Conservation (phyloP, 208 protist genomes). For the Phytomonas sp. region DNA sequence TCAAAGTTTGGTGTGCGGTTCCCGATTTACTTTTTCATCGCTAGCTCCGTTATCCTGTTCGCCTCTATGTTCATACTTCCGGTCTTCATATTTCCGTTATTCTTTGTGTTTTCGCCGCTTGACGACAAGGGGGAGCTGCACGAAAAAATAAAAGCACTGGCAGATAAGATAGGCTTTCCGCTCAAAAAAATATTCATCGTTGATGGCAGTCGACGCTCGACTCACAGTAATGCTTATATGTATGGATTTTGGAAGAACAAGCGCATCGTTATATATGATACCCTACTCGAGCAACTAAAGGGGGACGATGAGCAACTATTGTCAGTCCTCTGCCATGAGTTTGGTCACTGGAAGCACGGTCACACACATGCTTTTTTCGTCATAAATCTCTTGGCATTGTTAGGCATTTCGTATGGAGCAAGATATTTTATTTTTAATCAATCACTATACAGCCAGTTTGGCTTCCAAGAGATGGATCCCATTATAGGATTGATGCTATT, state of each 20-base stretch:
- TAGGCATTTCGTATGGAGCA: slow-evolving; percentile 52
- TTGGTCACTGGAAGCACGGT: slow-evolving; percentile 81
- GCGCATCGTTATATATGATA: slow-evolving; percentile 89
- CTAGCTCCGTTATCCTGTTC: slow-evolving; percentile 23
- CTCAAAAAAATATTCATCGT: slow-evolving; percentile 64
- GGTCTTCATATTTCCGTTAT: slow-evolving; percentile 78
- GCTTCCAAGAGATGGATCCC: slow-evolving; percentile 42
- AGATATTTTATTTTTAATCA: slow-evolving; percentile 53
- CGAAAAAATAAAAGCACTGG: slow-evolving; percentile 41
- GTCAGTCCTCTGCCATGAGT: slow-evolving; percentile 81
- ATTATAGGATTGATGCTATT: slow-evolving; percentile 61
- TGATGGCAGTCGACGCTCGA: slow-evolving; percentile 66
- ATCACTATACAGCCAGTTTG: slow-evolving; percentile 54
- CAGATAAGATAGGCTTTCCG: slow-evolving; percentile 46
- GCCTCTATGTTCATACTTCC: slow-evolving; percentile 53
- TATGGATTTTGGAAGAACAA: slow-evolving; percentile 83
- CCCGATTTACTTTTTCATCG: slow-evolving; percentile 64
- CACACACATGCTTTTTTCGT: slow-evolving; percentile 38
- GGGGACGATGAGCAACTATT: slow-evolving; percentile 53
- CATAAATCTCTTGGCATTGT: slow-evolving; percentile 30
- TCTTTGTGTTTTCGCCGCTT: slow-evolving; percentile 78
- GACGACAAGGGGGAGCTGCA: slow-evolving; percentile 27
- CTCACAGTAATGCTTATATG: slow-evolving; percentile 87
- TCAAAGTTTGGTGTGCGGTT: slow-evolving; percentile 64
- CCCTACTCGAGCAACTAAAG: slow-evolving; percentile 59